phyloP scores from a whole-genome alignment of 75 land plant species.

The Selaginella tamariscina region DNA sequence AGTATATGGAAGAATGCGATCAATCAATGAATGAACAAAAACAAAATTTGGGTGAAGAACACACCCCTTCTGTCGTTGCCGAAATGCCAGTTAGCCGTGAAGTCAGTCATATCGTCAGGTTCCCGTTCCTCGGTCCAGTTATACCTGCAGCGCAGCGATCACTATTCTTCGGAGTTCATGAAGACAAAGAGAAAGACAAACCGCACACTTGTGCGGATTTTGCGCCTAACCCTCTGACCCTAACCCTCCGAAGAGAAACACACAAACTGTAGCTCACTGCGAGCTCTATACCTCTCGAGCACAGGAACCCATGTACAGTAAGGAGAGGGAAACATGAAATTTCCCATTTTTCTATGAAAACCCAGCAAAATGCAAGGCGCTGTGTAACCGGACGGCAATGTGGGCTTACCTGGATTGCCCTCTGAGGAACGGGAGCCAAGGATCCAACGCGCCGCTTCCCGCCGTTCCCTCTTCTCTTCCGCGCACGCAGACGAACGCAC shows the following conservation, averaged over 20 bases:
- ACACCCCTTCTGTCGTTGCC: not conserved
- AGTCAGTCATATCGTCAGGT: not conserved
- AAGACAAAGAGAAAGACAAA: no score
- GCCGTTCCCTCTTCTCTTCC: no score
- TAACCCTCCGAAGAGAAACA: not conserved
- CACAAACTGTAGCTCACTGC: not conserved
- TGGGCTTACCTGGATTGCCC: not conserved
- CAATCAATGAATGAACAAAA: not conserved
- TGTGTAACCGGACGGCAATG: not conserved
- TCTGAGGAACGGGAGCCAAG: not conserved
- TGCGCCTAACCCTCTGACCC: not conserved
- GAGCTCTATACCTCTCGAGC: not conserved
- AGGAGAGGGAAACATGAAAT: no score
- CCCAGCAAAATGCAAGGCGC: not conserved
- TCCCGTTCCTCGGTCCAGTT: constrained; percentile 4
- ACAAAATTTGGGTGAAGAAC: not conserved
- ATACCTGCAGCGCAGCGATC: not conserved
- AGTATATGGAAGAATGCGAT: not conserved
- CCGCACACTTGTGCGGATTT: not conserved
- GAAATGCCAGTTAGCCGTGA: not conserved
- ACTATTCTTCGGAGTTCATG: not conserved
- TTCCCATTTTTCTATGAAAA: not conserved
- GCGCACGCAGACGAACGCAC: no score
- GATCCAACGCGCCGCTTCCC: not conserved
- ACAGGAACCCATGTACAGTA: no score